These are phyloP conservation scores for Calocera viscosa DNA, from an alignment of 768 basidiomycete species.

Conservation along the genomic window DNA sequence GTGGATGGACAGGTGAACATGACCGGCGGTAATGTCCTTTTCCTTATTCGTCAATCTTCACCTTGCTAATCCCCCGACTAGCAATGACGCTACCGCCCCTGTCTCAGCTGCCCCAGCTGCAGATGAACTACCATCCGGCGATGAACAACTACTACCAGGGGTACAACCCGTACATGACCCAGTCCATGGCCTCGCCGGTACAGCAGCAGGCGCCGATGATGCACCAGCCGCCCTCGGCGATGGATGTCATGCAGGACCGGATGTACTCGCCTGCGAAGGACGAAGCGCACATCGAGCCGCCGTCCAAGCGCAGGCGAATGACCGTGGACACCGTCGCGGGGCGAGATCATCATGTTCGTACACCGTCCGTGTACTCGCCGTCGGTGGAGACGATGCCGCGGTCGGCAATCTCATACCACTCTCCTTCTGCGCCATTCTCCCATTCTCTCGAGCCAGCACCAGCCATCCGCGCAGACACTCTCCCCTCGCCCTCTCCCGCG, in stretches of 20 bases:
- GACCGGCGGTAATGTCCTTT: neutral
- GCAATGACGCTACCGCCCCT: neutral
- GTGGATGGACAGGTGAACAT: neutral
- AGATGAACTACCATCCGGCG: slow-evolving; percentile 6
- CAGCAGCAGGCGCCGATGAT: neutral
- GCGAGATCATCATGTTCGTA: neutral
- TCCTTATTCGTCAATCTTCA: neutral
- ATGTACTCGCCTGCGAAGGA: slow-evolving; percentile 4
- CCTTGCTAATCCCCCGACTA: neutral
- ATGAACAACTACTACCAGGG: slow-evolving; percentile 6
- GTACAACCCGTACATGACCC: slow-evolving; percentile 1
- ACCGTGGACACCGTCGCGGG: neutral
- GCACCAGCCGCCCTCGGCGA: neutral
- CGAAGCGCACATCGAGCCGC: neutral
- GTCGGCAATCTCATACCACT: slow-evolving; percentile 21
- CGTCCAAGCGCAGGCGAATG: neutral
- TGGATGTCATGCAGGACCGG: slow-evolving; percentile 1
- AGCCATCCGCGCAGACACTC: slow-evolving; percentile 27
- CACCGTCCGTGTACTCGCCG: slow-evolving; percentile 1
- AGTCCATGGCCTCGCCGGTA: neutral
- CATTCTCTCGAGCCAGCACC: slow-evolving; percentile 25
- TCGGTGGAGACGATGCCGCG: neutral
- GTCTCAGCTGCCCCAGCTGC: slow-evolving; percentile 1
- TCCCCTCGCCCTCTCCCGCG: neutral
- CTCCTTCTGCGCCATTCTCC: slow-evolving; percentile 25